Evolutionary conservation across 2,329 filamentous ascomycete species (phyloP), one percentile per base, ranked within the genome.

Genomic region (Curvularia sp.): DNA sequence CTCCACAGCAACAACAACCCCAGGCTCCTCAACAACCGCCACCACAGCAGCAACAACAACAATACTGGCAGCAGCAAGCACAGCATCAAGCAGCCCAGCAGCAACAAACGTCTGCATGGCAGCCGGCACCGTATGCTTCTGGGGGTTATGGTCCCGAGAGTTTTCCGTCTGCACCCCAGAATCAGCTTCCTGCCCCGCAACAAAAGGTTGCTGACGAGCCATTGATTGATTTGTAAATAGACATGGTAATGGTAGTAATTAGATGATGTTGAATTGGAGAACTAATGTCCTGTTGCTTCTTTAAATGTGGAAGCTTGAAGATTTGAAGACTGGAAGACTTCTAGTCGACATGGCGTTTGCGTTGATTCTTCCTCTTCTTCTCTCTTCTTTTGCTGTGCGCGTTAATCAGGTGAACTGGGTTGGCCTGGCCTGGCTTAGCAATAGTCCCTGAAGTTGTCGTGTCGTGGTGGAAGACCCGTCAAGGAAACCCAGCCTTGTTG

Each of bases 141-240:
- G 63, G 78, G 70, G 56, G 75, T 63, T 63, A 80, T 74, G 55
- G 81, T 70, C 70, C 81, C 71, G 68, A 74, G 77, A 55, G 82
- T 78, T 91, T 92, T 69, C 89, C 90, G 1, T 81, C 84, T 2
- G 86, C 85, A 27, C 87, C 87, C 15, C 85, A 88, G 58, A 86
- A 89, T 73, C 82, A 85, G 36, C 45, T 71, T 12, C 68, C 66
- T 51, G 72, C 76, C 54, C 77, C 80, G 41, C 77, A 80, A 21
- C n/a, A n/a, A 18, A 80, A 83, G 65, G 83, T 80, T 1, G 83
- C 89, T 46, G 91, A 94, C 77, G 91, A 94, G 77, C 89, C 87
- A 57, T 78, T 95, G 70, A 95, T 95, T 77, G 91, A 95, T 76
- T 81, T 94, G 61, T 93, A 77, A 55, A 41, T 27, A 39, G 42